These are phyloP conservation scores for Starmerella riodocensis DNA, from an alignment of 805 yeast genomes.

Conservation along the genomic window DNA sequence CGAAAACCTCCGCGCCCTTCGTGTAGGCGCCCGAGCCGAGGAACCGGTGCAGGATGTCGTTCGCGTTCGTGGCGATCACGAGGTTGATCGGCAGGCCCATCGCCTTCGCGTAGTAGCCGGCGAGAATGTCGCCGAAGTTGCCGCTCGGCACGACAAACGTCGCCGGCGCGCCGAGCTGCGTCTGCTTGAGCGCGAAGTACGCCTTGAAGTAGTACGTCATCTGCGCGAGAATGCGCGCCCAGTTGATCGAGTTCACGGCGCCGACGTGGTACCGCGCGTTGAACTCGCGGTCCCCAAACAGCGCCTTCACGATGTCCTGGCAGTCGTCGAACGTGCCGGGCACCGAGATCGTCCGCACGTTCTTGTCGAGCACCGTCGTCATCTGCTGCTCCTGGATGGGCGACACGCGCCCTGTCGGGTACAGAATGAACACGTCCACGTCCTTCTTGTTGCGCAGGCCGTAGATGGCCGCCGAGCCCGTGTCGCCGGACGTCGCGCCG, in stretches of 20 bases:
- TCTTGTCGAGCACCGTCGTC: constrained; percentile 88
- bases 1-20: constrained; percentile 59
- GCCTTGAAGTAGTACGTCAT: constrained; percentile 93
- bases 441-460: constrained; percentile 95
- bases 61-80: constrained; percentile 90
- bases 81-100: constrained; percentile 91
- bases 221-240: constrained; percentile 98
- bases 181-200: constrained; percentile 52
- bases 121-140: constrained; percentile 94
- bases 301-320: constrained; percentile 87
- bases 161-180: constrained; percentile 31
- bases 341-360: constrained; percentile 89
- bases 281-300: constrained; percentile 80
- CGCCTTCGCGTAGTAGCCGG: constrained; percentile 85
- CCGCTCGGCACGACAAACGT: constrained; percentile 94
- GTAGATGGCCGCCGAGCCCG: constrained; percentile 98
- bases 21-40: constrained; percentile 74
- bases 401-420: constrained; percentile 94
- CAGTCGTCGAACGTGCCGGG: constrained; percentile 97
- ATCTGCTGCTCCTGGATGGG: constrained; percentile 97
- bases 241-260: constrained; percentile 95
- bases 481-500: constrained; percentile 98
- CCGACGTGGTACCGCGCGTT: constrained; percentile 86
- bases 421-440: constrained; percentile 90
- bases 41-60: constrained; percentile 89